Conservation (phyloP, 805 yeast species). For the Wickerhamomyces sydowiorum region DNA sequence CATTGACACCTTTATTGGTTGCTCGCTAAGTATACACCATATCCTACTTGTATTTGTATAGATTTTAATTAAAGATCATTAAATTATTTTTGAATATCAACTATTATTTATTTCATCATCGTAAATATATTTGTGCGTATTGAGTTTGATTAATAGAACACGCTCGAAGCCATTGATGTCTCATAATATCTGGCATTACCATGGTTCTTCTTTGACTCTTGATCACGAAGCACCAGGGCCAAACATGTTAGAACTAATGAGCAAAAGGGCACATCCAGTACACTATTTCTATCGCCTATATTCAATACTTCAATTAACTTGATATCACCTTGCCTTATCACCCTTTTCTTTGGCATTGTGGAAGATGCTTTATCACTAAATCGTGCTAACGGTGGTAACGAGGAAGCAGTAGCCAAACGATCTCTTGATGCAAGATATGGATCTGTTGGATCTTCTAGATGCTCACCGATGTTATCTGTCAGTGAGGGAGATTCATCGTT, state of each 20-base stretch:
- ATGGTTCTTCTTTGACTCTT: constrained; percentile 15
- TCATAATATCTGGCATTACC: constrained; percentile 19
- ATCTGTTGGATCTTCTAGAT: constrained; percentile 1
- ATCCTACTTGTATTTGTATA: neutral
- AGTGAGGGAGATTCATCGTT: constrained; percentile 28
- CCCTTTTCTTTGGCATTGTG: constrained; percentile 10
- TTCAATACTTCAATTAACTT: constrained; percentile 15
- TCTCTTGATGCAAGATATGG: constrained; percentile 1
- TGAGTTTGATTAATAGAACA: constrained; percentile 2
- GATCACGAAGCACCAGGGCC: constrained; percentile 21
- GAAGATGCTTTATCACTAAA: constrained; percentile 13
- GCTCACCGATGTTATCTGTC: constrained; percentile 12
- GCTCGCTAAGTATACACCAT: neutral
- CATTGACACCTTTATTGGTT: constrained; percentile 4
- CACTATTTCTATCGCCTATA: constrained; percentile 6
- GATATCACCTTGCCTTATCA: constrained; percentile 17
- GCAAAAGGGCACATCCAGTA: constrained; percentile 11
- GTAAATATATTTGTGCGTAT: too few species aligned
- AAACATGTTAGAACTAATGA: constrained; percentile 18
- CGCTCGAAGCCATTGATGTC: constrained; percentile 6
- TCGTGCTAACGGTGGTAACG: constrained; percentile 18
- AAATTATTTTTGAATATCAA: neutral
- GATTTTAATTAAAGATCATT: neutral
- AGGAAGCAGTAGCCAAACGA: constrained; percentile 6
- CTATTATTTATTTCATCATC: too few species aligned